These are phyloP conservation scores for Beauveria sp. DNA, from an alignment of 2,329 filamentous ascomycete genomes.

Conservation along the genomic window DNA sequence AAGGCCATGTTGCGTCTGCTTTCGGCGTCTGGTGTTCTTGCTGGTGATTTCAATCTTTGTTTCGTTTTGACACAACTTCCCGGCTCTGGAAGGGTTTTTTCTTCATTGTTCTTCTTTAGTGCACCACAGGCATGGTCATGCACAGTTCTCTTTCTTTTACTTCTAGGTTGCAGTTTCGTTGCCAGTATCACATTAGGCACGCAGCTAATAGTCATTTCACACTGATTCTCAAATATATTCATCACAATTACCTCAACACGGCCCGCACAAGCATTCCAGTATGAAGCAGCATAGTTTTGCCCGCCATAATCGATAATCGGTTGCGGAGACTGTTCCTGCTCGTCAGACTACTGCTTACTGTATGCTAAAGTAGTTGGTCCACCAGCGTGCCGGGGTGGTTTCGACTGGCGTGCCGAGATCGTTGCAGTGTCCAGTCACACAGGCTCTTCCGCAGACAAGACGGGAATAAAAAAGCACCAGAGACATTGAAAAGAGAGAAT, in stretches of 20 bases:
- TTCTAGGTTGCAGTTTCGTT: background rate
- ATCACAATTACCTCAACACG: background rate
- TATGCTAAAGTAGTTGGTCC: background rate
- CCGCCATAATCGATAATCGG: background rate
- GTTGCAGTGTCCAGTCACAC: background rate
- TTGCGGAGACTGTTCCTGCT: background rate
- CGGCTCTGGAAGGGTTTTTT: background rate
- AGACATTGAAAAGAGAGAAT: no score
- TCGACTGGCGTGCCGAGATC: background rate
- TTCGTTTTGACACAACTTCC: background rate
- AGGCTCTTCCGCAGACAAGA: background rate
- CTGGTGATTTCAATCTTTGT: background rate
- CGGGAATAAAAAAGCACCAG: background rate
- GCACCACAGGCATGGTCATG: constrained; percentile 2
- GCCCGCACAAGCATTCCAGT: background rate
- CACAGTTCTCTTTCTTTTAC: background rate
- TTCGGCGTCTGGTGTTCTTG: background rate
- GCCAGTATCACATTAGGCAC: background rate
- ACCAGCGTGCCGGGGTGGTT: background rate
- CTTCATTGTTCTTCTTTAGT: background rate
- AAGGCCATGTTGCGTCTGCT: background rate
- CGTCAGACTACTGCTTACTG: constrained; percentile 10
- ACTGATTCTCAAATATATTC: no score
- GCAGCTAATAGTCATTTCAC: background rate
- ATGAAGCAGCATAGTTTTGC: background rate